Evolutionary conservation across 768 basidiomycete genomes (phyloP).

Genomic region (Tephrocybe rancida): DNA sequence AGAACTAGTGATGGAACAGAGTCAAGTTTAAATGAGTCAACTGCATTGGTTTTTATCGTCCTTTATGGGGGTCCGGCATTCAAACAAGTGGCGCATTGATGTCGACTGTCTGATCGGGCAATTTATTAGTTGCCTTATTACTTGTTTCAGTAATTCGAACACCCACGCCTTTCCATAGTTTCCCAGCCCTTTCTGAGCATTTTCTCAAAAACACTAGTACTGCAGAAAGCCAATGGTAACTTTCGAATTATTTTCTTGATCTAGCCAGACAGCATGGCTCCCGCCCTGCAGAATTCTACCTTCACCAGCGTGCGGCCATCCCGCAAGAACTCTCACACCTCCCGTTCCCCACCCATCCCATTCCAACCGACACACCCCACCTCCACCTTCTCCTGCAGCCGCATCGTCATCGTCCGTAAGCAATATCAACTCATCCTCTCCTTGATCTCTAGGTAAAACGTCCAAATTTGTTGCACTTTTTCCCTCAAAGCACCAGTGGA

Average conservation of each 20-base stretch:
- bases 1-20: no score
- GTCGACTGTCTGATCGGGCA: no score
- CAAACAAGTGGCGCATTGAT: no score
- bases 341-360: slow-evolving; percentile 49
- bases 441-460: slow-evolving; percentile 32
- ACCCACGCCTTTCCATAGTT: no score
- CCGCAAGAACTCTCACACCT: slow-evolving; percentile 40
- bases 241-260: slow-evolving; percentile 26
- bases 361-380: slow-evolving; percentile 48
- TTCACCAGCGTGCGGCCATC: slow-evolving; percentile 36
- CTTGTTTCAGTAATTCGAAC: no score
- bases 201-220: no score
- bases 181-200: no score
- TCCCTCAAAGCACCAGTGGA: slow-evolving; percentile 38
- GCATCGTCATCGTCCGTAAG: slow-evolving; percentile 51
- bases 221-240: no score
- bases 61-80: no score
- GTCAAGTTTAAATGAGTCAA: no score
- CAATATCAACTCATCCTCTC: slow-evolving; percentile 44
- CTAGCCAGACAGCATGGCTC: slow-evolving; percentile 56
- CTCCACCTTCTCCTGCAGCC: slow-evolving; percentile 25
- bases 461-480: slow-evolving; percentile 52
- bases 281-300: slow-evolving; percentile 39
- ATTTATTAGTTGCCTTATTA: no score
- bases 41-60: no score